These are phyloP conservation scores for Thymus mandschuricus DNA, from an alignment of 257 asterid genomes.

Conservation along the genomic window DNA sequence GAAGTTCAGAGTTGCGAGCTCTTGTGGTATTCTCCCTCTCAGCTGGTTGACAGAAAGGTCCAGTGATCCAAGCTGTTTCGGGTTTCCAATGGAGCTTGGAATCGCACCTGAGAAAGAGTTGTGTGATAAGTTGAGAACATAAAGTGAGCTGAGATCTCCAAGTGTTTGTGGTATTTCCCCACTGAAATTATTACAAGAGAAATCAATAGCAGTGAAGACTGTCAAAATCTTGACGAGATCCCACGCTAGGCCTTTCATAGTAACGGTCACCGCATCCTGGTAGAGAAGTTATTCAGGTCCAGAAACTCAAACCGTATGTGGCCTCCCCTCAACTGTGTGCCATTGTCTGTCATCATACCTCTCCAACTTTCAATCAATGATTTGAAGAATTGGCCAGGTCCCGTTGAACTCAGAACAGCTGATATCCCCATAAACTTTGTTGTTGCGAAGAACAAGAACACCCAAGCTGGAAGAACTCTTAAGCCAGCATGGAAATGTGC, in stretches of 20 bases:
- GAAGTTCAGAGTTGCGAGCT: slow-evolving; percentile 45
- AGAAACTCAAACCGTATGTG: slow-evolving; percentile 37
- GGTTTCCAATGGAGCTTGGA: slow-evolving; percentile 56
- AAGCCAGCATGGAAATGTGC: slow-evolving; percentile 44
- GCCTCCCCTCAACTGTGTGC: slow-evolving; percentile 12
- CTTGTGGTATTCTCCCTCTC: slow-evolving; percentile 48
- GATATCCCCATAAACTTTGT: slow-evolving; percentile 54
- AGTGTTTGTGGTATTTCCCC: slow-evolving; percentile 54
- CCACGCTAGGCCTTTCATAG: slow-evolving; percentile 58
- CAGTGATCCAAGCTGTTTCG: slow-evolving; percentile 52
- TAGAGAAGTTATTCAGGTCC: slow-evolving; percentile 41
- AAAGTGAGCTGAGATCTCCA: slow-evolving; percentile 55
- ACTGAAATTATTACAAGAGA: slow-evolving; percentile 50
- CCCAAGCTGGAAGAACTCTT: slow-evolving; percentile 43
- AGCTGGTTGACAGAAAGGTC: slow-evolving; percentile 58
- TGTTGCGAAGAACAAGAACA: slow-evolving; percentile 56
- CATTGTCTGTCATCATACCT: slow-evolving; percentile 43
- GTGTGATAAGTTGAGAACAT: slow-evolving; percentile 58
- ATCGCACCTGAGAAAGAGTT: slow-evolving; percentile 54
- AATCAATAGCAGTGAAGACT: slow-evolving; percentile 54
- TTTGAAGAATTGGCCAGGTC: slow-evolving; percentile 66
- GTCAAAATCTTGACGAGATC: slow-evolving; percentile 64
- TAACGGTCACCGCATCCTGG: slow-evolving; percentile 59
- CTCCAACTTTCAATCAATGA: slow-evolving; percentile 55
- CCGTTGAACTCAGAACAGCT: slow-evolving; percentile 29